Evolutionary conservation across 176 grass and related monocot genomes (phyloP).

Genomic region (Urochloa ruziziensis): DNA sequence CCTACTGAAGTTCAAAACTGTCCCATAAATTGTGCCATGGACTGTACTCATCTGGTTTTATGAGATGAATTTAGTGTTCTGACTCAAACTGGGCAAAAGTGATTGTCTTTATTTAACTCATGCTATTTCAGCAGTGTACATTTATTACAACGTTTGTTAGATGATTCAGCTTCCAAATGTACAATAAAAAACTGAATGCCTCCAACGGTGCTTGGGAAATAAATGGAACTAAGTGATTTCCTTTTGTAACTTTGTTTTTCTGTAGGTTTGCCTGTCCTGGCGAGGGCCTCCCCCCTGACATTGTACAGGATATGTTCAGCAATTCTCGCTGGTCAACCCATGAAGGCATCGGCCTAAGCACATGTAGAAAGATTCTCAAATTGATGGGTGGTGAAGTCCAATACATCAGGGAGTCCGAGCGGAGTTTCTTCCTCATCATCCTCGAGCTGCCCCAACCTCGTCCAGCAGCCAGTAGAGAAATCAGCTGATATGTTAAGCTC

Average conservation of each 20-base stretch:
- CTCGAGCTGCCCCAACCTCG: conserved; percentile 65
- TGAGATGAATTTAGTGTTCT: neutral
- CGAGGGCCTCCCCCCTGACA: conserved; percentile 79
- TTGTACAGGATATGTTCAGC: conserved; percentile 95
- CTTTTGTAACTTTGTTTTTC: conserved; percentile 10
- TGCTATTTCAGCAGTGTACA: conserved; percentile 16
- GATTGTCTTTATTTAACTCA: neutral
- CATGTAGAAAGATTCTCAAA: conserved; percentile 82
- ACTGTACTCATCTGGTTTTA: neutral
- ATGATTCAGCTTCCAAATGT: neutral
- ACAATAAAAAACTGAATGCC: neutral
- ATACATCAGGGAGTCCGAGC: conserved; percentile 89
- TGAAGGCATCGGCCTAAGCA: conserved; percentile 81
- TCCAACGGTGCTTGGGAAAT: neutral
- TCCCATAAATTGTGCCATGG: neutral
- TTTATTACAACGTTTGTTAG: neutral
- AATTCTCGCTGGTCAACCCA: conserved; percentile 73
- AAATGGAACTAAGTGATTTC: neutral
- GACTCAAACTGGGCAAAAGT: neutral
- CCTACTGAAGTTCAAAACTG: neutral
- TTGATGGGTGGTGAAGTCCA: conserved; percentile 95
- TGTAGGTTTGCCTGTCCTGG: conserved; percentile 86
- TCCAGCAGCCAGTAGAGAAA: conserved; percentile 46
- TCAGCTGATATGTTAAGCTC: conserved; percentile 30
- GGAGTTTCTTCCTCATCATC: conserved; percentile 79